Percentiles rank a stretch among this genome's conserved stretches.
These are phyloP conservation scores for Aspergillus pseudonomiae DNA, from an alignment of 2,329 filamentous ascomycete species.

Conservation along the genomic window DNA sequence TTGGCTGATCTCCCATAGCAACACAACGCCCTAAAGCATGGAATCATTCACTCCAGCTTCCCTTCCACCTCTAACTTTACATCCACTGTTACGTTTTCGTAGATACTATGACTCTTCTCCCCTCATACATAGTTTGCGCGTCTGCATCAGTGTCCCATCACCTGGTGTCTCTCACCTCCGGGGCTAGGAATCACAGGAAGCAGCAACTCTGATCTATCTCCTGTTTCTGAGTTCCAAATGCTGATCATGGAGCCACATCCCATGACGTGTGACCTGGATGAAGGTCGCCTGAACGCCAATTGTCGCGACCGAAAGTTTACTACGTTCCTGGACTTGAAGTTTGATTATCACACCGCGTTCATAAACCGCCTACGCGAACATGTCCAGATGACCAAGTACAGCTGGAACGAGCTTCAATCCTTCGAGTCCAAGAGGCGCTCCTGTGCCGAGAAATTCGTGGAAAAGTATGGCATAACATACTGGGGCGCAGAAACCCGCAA, in stretches of 20 bases:
- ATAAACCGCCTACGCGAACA: slow-evolving; percentile 17
- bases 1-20: not conserved
- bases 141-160: not conserved
- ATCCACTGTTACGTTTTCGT: not conserved
- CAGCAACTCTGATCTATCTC: not conserved
- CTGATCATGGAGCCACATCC: slow-evolving; percentile 8
- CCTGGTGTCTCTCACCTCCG: not conserved
- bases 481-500: slow-evolving; percentile 25
- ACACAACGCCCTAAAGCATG: not conserved
- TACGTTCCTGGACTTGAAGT: slow-evolving; percentile 26
- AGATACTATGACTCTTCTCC: not conserved
- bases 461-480: slow-evolving; percentile 21
- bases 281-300: slow-evolving; percentile 14
- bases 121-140: not conserved
- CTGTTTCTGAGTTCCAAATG: not conserved
- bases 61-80: not conserved
- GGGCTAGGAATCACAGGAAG: not conserved
- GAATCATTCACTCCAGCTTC: not conserved
- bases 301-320: slow-evolving; percentile 24
- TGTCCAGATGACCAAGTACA: slow-evolving; percentile 2
- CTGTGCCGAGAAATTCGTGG: slow-evolving; percentile 24
- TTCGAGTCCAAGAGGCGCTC: slow-evolving; percentile 6
- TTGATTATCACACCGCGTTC: slow-evolving; percentile 18
- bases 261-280: slow-evolving; percentile 18
- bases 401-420: slow-evolving; percentile 18